These are phyloP conservation scores for Clavulina sp. DNA, from an alignment of 768 basidiomycete species.

Conservation along the genomic window DNA sequence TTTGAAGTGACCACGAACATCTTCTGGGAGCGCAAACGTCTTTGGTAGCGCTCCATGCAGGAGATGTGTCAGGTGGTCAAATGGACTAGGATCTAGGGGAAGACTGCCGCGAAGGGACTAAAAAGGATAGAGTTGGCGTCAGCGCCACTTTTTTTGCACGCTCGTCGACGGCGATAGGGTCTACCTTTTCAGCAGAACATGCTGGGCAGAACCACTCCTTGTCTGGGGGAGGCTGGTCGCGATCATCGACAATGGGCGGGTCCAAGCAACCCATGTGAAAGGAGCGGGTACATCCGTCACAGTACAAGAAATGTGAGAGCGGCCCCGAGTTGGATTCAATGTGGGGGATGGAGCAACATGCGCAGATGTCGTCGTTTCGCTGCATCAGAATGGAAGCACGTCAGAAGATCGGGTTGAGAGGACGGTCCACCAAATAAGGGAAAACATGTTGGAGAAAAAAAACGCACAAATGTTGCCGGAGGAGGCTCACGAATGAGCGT, in stretches of 20 bases:
- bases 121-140: no score
- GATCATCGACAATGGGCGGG: conserved; percentile 67
- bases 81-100: conserved; percentile 7
- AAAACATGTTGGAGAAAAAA: no score
- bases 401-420: conserved; percentile 1
- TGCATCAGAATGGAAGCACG: conserved; percentile 13
- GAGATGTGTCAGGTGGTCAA: conserved; percentile 45
- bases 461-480: no score
- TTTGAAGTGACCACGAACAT: conserved; percentile 67
- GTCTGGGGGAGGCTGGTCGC: conserved; percentile 63
- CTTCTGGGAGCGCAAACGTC: conserved; percentile 76
- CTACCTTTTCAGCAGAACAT: conserved; percentile 50
- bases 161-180: no score
- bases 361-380: conserved; percentile 72
- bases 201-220: conserved; percentile 62
- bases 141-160: no score
- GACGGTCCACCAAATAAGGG: neutral
- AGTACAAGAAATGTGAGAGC: conserved; percentile 49
- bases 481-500: no score
- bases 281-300: conserved; percentile 89
- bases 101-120: no score
- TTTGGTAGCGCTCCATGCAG: conserved; percentile 51
- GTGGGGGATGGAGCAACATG: conserved; percentile 33
- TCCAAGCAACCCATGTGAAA: conserved; percentile 96
- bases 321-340: conserved; percentile 32